phyloP scores from a whole-genome alignment of 2,329 filamentous ascomycete genomes.

The Daldinia eschscholtzii region DNA sequence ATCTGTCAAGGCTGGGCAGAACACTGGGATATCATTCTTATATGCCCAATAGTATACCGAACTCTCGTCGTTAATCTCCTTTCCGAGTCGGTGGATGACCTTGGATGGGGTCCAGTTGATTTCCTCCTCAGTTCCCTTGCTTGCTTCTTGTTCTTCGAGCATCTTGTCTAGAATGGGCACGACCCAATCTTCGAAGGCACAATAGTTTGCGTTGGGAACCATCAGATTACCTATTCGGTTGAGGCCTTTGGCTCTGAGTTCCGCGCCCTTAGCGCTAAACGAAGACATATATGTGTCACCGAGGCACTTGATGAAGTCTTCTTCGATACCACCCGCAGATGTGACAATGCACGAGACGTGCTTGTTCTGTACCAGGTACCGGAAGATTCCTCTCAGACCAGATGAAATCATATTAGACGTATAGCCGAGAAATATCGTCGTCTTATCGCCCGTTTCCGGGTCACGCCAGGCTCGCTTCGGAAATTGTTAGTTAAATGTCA shows the following conservation, averaged over 20 bases:
- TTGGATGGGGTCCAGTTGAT: conserved; percentile 95
- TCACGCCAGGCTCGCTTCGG: conserved; percentile 80
- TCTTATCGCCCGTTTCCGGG: conserved; percentile 80
- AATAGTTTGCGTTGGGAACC: conserved; percentile 98
- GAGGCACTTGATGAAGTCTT: conserved; percentile 98
- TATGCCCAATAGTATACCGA: conserved; percentile 98
- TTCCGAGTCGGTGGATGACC: conserved; percentile 88
- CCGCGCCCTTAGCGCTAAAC: conserved; percentile 81
- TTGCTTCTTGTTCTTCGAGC: conserved; percentile 91
- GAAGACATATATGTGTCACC: conserved; percentile 92
- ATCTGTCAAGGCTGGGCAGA: conserved; percentile 95
- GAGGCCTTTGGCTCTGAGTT: conserved; percentile 84
- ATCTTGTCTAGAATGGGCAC: conserved; percentile 94
- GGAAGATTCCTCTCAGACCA: conserved; percentile 88
- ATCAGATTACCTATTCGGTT: conserved; percentile 97
- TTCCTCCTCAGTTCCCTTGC: conserved; percentile 72
- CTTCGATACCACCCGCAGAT: conserved; percentile 94
- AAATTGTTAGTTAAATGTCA: conserved; percentile 44
- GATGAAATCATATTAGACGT: conserved; percentile 98
- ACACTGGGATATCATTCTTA: conserved; percentile 96
- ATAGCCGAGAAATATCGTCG: conserved; percentile 97
- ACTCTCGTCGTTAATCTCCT: conserved; percentile 92
- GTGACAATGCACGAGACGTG: conserved; percentile 95
- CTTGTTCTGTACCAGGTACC: conserved; percentile 91
- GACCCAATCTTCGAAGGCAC: conserved; percentile 97